Evolutionary conservation across 495 filamentous ascomycete genomes (phyloP).

Genomic region (Tetracladium setigerum): DNA sequence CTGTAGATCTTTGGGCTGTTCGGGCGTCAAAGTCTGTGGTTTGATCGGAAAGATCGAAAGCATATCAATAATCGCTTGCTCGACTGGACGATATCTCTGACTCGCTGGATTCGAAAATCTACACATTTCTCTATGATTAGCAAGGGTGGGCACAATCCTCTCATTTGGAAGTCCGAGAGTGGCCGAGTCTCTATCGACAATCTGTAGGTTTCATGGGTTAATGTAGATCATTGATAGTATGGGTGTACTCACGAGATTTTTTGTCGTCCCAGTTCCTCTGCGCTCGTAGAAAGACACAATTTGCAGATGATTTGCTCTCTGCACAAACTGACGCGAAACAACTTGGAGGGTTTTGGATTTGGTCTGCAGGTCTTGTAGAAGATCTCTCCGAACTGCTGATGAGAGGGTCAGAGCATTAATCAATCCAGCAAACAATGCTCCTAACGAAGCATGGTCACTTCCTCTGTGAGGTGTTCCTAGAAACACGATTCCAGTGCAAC

Average conservation of each 20-base stretch:
- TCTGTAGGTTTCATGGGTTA: constrained; percentile 5
- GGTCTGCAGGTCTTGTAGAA: neutral
- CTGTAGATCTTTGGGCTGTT: no score
- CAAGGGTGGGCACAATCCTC: constrained; percentile 7
- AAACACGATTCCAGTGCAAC: constrained; percentile 30
- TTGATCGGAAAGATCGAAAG: no score
- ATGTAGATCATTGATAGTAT: neutral
- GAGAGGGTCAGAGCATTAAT: no score
- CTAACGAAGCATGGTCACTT: constrained; percentile 25
- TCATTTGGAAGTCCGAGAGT: constrained; percentile 15
- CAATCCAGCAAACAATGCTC: neutral
- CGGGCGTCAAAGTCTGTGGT: no score
- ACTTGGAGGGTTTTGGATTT: neutral
- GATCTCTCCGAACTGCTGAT: neutral
- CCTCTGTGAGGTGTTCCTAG: constrained; percentile 35
- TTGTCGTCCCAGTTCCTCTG: neutral
- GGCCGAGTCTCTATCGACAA: constrained; percentile 17
- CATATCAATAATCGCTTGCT: constrained; percentile 4
- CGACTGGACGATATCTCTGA: neutral
- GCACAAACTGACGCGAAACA: constrained; percentile 8
- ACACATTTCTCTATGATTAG: constrained; percentile 19
- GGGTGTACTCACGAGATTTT: neutral
- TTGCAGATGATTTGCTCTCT: neutral
- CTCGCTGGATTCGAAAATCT: constrained; percentile 7
- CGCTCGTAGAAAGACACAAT: constrained; percentile 8